These are phyloP conservation scores for Daedaleopsis nitida DNA, from an alignment of 768 basidiomycete species.

Conservation along the genomic window DNA sequence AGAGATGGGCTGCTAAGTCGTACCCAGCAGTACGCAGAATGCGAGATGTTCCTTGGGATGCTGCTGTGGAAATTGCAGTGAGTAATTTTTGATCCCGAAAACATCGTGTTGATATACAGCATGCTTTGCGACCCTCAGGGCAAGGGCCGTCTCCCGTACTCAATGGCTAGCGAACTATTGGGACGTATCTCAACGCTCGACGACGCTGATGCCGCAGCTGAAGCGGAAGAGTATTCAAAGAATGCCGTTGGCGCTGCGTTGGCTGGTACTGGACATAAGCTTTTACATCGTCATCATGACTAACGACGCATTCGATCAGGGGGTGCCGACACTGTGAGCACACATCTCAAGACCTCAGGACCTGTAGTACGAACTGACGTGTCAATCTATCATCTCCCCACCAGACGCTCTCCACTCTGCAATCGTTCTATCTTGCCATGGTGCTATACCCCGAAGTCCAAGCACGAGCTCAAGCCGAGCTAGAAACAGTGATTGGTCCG, in stretches of 20 bases:
- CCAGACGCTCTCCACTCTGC: constrained; percentile 24
- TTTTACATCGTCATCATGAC: background rate
- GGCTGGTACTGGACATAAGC: background rate
- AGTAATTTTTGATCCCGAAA: background rate
- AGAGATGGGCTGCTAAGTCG: constrained; percentile 9
- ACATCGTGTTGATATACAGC: too few relatives aligned
- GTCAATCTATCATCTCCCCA: background rate
- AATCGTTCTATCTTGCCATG: constrained; percentile 28
- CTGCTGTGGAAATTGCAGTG: constrained; percentile 20
- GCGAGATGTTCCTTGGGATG: constrained; percentile 16
- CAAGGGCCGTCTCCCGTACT: background rate
- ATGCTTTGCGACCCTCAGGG: background rate
- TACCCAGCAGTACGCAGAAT: background rate
- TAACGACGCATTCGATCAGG: background rate
- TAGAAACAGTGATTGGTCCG: constrained; percentile 24
- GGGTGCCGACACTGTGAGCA: constrained; percentile 12
- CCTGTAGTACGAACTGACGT: too few relatives aligned
- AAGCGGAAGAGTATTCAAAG: background rate
- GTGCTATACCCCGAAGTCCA: constrained; percentile 28
- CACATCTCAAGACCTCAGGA: background rate
- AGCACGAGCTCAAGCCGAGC: constrained; percentile 28
- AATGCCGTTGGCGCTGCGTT: constrained; percentile 9
- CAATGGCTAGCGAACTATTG: constrained; percentile 2
- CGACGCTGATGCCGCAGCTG: background rate
- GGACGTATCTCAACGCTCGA: too few relatives aligned